Percentiles rank a stretch among this genome's conserved stretches.
Conservation (phyloP, 164 flowering plant species). For the Tetracentron sinense region DNA sequence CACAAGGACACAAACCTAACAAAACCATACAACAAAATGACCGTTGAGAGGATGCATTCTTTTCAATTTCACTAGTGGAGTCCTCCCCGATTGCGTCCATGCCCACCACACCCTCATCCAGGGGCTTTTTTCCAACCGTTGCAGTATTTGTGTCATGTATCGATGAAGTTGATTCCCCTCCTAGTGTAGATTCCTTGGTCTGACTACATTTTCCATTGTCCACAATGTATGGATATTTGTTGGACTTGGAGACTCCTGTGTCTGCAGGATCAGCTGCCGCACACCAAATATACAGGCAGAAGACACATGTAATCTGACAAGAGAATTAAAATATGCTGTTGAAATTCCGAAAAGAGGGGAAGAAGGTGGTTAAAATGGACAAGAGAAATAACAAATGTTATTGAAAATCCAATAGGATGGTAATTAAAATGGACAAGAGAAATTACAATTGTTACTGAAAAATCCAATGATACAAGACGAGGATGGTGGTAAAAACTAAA, state of each 20-base stretch:
- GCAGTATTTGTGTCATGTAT: constrained; percentile 47
- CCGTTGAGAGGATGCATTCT: constrained; percentile 19
- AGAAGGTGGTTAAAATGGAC: neutral
- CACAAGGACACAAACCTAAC: constrained; percentile 55
- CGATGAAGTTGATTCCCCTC: constrained; percentile 57
- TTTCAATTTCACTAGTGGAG: constrained; percentile 19
- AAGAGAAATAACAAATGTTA: neutral
- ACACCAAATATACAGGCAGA: constrained; percentile 82
- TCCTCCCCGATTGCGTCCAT: constrained; percentile 27
- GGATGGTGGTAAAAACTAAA: no score
- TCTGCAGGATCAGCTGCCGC: constrained; percentile 88
- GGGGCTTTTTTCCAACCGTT: constrained; percentile 33
- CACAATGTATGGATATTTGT: constrained; percentile 53
- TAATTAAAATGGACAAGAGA: neutral
- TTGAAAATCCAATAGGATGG: neutral
- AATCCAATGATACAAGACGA: no score
- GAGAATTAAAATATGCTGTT: neutral
- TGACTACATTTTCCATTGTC: constrained; percentile 29
- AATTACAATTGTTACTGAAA: no score
- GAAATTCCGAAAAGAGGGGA: neutral
- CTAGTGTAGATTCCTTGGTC: constrained; percentile 45
- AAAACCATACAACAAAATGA: constrained; percentile 28
- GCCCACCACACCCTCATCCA: constrained; percentile 25
- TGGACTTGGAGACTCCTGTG: constrained; percentile 71
- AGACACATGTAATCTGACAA: constrained; percentile 64